A percentile compares a stretch with the other conserved stretches of the same genome.
Conservation (phyloP, 129 eudicot genomes). For the Chrysanthemum makinoi region DNA sequence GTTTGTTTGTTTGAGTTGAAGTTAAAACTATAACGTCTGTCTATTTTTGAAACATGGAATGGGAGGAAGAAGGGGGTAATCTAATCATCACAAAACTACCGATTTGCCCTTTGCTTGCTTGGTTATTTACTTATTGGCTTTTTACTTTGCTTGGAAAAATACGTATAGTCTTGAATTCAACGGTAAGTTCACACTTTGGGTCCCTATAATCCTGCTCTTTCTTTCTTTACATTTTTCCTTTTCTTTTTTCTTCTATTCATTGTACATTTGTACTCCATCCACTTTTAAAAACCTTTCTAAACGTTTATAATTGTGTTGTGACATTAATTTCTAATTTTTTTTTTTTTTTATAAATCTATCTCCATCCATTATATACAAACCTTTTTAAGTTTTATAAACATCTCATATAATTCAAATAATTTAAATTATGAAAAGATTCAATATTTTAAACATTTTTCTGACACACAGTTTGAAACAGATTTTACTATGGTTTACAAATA, state of each 20-base stretch:
- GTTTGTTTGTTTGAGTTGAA: slow-evolving; percentile 19
- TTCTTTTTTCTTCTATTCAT: not conserved
- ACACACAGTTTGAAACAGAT: too few relatives aligned
- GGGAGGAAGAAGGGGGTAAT: slow-evolving; percentile 12
- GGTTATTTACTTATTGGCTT: not conserved
- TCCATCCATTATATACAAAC: too few relatives aligned
- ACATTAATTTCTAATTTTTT: too few relatives aligned
- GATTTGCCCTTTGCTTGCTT: not conserved
- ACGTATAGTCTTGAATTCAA: slow-evolving; percentile 34
- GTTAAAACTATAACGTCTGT: slow-evolving; percentile 55
- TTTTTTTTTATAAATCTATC: too few relatives aligned
- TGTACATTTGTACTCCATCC: too few relatives aligned
- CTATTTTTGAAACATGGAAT: slow-evolving; percentile 21
- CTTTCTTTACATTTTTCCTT: not conserved
- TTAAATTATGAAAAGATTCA: too few relatives aligned
- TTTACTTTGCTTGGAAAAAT: slow-evolving; percentile 28
- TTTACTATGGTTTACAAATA: too few relatives aligned
- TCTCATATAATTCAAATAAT: too few relatives aligned
- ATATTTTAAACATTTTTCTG: too few relatives aligned
- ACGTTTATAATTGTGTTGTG: too few relatives aligned
- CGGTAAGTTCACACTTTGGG: slow-evolving; percentile 38
- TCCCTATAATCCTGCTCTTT: slow-evolving; percentile 9
- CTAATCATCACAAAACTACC: slow-evolving; percentile 15
- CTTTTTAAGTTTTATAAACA: too few relatives aligned
- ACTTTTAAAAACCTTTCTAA: too few relatives aligned